These are phyloP conservation scores for Podaxis sp. DNA, from an alignment of 768 basidiomycete genomes.

Conservation along the genomic window DNA sequence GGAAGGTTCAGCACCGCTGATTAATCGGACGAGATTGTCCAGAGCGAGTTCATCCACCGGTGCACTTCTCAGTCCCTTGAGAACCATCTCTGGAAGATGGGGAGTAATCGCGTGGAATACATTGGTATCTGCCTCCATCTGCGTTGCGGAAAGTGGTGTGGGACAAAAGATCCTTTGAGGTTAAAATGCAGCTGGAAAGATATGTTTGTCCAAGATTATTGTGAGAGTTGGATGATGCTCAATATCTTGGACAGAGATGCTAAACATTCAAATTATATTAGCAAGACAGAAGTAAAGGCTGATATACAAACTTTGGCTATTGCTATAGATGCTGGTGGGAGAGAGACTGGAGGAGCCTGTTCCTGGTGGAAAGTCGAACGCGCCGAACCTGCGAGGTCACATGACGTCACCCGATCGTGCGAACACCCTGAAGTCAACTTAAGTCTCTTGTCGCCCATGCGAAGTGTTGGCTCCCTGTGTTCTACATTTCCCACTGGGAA, in stretches of 20 bases:
- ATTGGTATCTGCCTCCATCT: slow-evolving; percentile 4
- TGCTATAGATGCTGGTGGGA: neutral
- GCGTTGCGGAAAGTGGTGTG: neutral
- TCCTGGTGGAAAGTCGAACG: neutral
- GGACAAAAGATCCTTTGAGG: slow-evolving; percentile 5
- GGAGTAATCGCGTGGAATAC: slow-evolving; percentile 11
- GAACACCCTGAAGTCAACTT: neutral
- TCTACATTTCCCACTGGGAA: neutral
- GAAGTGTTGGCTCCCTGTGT: neutral
- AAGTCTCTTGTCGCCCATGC: neutral
- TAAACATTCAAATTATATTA: neutral
- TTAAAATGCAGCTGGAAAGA: neutral
- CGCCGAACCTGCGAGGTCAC: slow-evolving; percentile 2
- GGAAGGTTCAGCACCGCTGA: slow-evolving; percentile 39
- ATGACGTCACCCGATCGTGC: neutral
- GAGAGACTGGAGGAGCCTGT: neutral
- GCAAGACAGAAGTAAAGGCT: neutral
- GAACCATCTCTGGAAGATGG: slow-evolving; percentile 8
- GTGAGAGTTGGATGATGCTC: neutral
- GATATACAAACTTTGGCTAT: slow-evolving; percentile 11
- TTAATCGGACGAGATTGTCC: slow-evolving; percentile 44
- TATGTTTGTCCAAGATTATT: neutral
- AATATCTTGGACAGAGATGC: neutral
- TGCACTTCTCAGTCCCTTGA: slow-evolving; percentile 18
- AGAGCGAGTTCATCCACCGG: slow-evolving; percentile 34